Evolutionary conservation across 2,329 filamentous ascomycete species (phyloP), one percentile per base, ranked within the genome.

Genomic region (Hyphodiscus sp.): DNA sequence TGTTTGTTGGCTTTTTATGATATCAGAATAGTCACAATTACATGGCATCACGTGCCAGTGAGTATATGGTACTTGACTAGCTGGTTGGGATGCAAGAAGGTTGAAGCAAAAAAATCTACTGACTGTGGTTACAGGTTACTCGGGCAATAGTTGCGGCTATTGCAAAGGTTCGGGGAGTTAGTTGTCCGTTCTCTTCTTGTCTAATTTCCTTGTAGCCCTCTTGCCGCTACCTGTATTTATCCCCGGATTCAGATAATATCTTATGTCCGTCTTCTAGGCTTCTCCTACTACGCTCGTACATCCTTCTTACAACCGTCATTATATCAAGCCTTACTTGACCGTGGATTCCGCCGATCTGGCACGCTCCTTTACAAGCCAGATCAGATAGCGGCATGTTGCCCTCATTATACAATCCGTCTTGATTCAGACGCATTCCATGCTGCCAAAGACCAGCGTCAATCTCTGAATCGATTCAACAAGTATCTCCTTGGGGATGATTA

Each of bases 351-450:
- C 68, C 79, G 87, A 58, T 91, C 83, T 41, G 83, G 80, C 16
- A 81, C 73, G 26, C 74, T 90, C 9, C 74, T 94, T 47, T 94
- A 94, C 70, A 83, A 89, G 56, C 88, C 89, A 15, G 86, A 94
- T 69, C 84, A 89, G 63, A 79, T 79, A 54, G 77, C 83, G 53
- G 88, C 90, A 57, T 99, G 94, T 66, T 99, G 94, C 69, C 91
- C 91, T 45, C 91, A 96, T 66, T 97, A 92, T 68, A 91, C 87
- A 1, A 84, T 94, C 51, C 82, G 87, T 46, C 75, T 91, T 19
- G 86, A 89, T 63, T 81, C 82, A 20, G 69, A 74, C 46, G 72
- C 76, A 41, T 88, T 87, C 70, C 83, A 80, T 60, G 75, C 87
- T 6, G 78, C 81, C 26, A 83, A 81, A 67, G 84, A 89, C 63